A percentile compares a stretch with the other conserved stretches of the same genome.
Conservation (phyloP, 257 asterid genomes). For the Parsonsia alboflavescens region DNA sequence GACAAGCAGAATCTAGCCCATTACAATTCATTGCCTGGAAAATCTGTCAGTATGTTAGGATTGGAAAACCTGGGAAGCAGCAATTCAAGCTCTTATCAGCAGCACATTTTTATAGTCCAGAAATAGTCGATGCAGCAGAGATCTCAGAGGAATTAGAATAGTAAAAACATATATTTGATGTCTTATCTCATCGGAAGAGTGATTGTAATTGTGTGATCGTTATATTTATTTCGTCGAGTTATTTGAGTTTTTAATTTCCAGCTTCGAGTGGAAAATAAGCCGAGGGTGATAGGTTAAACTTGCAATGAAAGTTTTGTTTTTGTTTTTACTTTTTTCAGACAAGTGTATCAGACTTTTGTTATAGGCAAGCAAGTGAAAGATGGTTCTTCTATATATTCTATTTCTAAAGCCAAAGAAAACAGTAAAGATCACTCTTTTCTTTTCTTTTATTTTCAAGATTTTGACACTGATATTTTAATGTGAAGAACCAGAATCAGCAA, state of each 20-base stretch:
- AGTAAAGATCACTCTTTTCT: not conserved
- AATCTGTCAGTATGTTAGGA: conserved; percentile 2
- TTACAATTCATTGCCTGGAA: conserved; percentile 17
- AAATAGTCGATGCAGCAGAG: conserved; percentile 33
- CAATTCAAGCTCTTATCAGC: conserved; percentile 3
- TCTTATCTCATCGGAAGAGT: conserved; percentile 23
- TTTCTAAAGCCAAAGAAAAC: not conserved
- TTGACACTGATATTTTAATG: not conserved
- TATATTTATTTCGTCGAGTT: conserved; percentile 26
- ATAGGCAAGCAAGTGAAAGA: conserved; percentile 3
- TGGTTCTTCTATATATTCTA: not conserved
- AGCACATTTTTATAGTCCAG: conserved; percentile 12
- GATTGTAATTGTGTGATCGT: conserved; percentile 42
- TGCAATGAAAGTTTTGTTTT: conserved; percentile 13
- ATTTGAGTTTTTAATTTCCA: conserved; percentile 14
- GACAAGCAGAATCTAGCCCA: conserved; percentile 6
- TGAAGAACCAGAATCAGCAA: not conserved
- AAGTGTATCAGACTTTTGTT: not conserved
- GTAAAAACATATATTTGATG: conserved; percentile 27
- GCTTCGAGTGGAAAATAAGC: conserved; percentile 24
- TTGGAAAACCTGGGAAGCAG: not conserved
- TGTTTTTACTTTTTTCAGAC: not conserved
- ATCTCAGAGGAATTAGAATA: conserved; percentile 27
- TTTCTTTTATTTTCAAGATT: not conserved
- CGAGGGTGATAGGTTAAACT: conserved; percentile 11